A percentile compares a stretch with the other conserved stretches of the same genome.
phyloP scores from a whole-genome alignment of 306 rosid genomes.

The Vachellia collinsii region DNA sequence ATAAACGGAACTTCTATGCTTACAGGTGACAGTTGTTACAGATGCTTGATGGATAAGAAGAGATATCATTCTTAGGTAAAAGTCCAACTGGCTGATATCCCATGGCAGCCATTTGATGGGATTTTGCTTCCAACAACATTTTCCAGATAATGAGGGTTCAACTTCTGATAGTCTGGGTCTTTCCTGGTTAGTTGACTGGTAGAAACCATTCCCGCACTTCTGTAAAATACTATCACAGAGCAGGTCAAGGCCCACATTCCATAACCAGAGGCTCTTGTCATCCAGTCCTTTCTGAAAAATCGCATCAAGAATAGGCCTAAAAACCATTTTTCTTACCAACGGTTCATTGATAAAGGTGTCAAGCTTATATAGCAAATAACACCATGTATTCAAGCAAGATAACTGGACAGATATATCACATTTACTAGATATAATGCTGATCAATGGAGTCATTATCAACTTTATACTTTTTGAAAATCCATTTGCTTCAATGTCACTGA shows the following conservation, averaged over 20 bases:
- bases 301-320: conserved; percentile 68
- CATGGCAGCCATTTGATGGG: conserved; percentile 77
- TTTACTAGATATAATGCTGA: conserved; percentile 66
- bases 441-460: conserved; percentile 85
- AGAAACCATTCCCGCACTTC: conserved; percentile 48
- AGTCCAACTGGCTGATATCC: conserved; percentile 70
- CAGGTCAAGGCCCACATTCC: conserved; percentile 66
- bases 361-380: conserved; percentile 74
- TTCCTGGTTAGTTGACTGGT: conserved; percentile 37
- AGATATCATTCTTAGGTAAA: conserved; percentile 60
- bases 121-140: conserved; percentile 60
- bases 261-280: conserved; percentile 57
- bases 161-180: conserved; percentile 29
- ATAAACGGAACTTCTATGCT: conserved; percentile 51
- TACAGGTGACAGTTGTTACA: conserved; percentile 45
- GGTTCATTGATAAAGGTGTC: conserved; percentile 62
- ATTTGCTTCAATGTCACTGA: conserved; percentile 44
- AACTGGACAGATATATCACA: conserved; percentile 67
- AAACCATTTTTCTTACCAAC: conserved; percentile 50
- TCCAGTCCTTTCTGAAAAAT: conserved; percentile 65
- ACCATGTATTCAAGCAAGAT: conserved; percentile 86
- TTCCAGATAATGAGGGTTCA: conserved; percentile 45
- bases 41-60: conserved; percentile 60
- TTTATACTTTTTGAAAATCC: conserved; percentile 67
- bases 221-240: conserved; percentile 60